These are phyloP conservation scores for Hypoxylon sp. DNA, from an alignment of 2,329 filamentous ascomycete genomes.

Conservation along the genomic window DNA sequence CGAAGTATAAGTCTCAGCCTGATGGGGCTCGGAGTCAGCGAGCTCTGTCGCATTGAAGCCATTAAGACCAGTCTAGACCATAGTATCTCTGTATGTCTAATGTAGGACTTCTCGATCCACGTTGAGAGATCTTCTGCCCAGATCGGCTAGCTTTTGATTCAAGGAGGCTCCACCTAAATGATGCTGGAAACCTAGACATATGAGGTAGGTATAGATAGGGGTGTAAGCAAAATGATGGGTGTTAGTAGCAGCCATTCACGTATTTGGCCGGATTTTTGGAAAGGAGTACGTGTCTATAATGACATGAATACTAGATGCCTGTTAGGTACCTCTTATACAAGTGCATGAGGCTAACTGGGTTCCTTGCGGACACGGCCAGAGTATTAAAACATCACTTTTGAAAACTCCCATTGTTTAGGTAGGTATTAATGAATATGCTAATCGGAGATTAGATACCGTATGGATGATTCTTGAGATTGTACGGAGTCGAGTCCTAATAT, in stretches of 20 bases:
- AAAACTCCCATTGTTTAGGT: background rate
- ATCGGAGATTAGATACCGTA: background rate
- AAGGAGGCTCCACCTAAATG: background rate
- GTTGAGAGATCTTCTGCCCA: background rate
- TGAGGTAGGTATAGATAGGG: background rate
- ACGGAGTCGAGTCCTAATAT: background rate
- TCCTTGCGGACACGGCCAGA: background rate
- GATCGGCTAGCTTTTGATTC: background rate
- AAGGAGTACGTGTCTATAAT: background rate
- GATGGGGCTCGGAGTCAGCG: background rate
- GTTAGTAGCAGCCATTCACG: background rate
- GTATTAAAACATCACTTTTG: background rate
- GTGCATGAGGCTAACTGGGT: background rate
- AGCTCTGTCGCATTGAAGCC: background rate
- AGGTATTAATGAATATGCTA: background rate
- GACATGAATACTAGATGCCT: background rate
- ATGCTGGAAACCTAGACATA: background rate
- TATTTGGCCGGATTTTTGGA: background rate
- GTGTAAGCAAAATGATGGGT: background rate
- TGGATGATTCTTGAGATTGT: background rate
- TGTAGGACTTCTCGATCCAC: background rate
- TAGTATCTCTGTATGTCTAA: background rate
- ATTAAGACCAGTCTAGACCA: slow-evolving; percentile 5
- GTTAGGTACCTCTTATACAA: background rate
- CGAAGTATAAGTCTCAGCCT: background rate